Evolutionary conservation across 768 basidiomycete genomes (phyloP).

Genomic region (Auriscalpium vulgare): DNA sequence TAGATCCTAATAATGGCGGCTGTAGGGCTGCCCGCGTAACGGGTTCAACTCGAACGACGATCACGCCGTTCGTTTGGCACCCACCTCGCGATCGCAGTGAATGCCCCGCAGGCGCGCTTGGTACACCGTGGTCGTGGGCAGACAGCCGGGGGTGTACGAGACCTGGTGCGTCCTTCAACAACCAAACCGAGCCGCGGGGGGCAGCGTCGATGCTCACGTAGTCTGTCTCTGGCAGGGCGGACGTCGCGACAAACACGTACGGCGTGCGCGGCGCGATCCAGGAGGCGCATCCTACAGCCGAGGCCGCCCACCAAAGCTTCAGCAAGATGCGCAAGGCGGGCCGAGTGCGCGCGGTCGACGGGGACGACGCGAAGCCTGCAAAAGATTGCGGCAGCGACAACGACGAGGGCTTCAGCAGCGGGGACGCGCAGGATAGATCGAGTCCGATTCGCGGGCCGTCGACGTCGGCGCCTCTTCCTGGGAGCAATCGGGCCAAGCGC

Average conservation of each 20-base stretch:
- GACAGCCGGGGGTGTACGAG: conserved; percentile 17
- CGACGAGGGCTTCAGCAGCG: not conserved
- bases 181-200: too few relatives aligned
- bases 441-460: not conserved
- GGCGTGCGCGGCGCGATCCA: not conserved
- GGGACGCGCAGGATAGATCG: not conserved
- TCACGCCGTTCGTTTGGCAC: too few relatives aligned
- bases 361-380: not conserved
- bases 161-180: conserved; percentile 13
- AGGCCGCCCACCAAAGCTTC: not conserved
- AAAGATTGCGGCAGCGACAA: too few relatives aligned
- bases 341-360: not conserved
- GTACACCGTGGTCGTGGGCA: conserved; percentile 18
- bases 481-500: too few relatives aligned
- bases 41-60: too few relatives aligned
- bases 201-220: too few relatives aligned
- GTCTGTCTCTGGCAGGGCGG: not conserved
- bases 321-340: not conserved
- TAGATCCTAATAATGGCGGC: too few relatives aligned
- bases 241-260: not conserved
- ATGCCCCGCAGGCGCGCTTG: not conserved
- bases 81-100: too few relatives aligned
- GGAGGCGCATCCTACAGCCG: not conserved
- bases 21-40: too few relatives aligned
- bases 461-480: too few relatives aligned